Percentiles rank a stretch among this genome's conserved stretches.
Evolutionary conservation across 768 basidiomycete species (phyloP).

Genomic region (Galerina sulciceps): DNA sequence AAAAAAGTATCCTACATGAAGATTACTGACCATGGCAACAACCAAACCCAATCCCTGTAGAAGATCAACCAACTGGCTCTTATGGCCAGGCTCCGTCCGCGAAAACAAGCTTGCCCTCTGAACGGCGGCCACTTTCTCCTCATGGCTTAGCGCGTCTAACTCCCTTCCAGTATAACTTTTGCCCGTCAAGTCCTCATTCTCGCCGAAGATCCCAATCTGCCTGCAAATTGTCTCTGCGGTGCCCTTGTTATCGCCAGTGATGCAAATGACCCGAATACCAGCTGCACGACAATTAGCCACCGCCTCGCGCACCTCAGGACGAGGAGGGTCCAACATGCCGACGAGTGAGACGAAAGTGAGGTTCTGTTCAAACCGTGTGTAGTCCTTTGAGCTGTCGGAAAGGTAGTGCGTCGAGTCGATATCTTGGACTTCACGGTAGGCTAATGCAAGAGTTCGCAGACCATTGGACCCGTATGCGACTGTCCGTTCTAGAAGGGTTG

Average conservation of each 20-base stretch:
- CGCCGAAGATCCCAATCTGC: conserved; percentile 91
- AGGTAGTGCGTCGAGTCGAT: conserved; percentile 82
- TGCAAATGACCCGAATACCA: conserved; percentile 94
- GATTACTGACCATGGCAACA: conserved; percentile 84
- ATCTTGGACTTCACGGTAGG: conserved; percentile 80
- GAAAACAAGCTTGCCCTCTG: conserved; percentile 89
- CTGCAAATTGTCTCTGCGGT: conserved; percentile 98
- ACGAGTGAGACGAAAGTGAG: conserved; percentile 95
- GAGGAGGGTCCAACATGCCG: conserved; percentile 97
- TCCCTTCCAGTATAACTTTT: conserved; percentile 97
- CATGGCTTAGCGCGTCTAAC: conserved; percentile 77
- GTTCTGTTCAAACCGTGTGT: conserved; percentile 87
- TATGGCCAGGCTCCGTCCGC: conserved; percentile 94
- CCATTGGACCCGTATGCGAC: conserved; percentile 79
- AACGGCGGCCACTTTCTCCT: conserved; percentile 87
- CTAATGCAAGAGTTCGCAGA: conserved; percentile 89
- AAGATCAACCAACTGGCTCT: conserved; percentile 92
- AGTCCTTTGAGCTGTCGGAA: conserved; percentile 79
- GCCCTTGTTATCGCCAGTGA: conserved; percentile 97
- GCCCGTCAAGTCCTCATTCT: conserved; percentile 86
- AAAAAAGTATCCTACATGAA: neutral
- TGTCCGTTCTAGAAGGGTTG: conserved; percentile 65
- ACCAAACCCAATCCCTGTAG: conserved; percentile 91
- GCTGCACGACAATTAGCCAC: conserved; percentile 91
- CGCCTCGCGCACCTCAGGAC: conserved; percentile 88